Base-by-base conservation (phyloP, 805 yeast species). In the Scheffersomyces coipomensis region DNA sequence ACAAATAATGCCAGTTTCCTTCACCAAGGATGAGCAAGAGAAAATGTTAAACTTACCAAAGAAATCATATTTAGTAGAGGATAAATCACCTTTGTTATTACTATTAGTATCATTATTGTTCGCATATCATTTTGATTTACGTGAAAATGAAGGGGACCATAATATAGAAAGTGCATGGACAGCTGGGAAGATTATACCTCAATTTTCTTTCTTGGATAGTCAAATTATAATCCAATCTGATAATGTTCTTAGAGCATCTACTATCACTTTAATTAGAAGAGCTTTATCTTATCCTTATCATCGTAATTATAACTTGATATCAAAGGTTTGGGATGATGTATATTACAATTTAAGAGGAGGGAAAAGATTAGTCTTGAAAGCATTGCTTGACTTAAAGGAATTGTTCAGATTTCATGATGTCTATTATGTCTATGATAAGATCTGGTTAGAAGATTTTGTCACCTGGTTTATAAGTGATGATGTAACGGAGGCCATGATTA, bases 101-200 rank as follows among this genome's bases (percentile, higher is more conserved):
- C 72, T 86, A 0, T 58, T 91, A 1, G 55, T 88, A 0, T 78
- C 86, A 17, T 46, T 90, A 1, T 48, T 93, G 15, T 93, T 85
- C 60, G 80, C 85, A 1, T 85, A 80, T 49, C 75, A 77, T 38
- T 89, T 83, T 56, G 97, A 93, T 46, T 61, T 75, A 35, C 66
- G 97, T 26, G 84, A 85, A 38, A 88, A 83, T 26, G 79, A 77
- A 52, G 83, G 83, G 10, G 83, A 78, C 15, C 77, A 79, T 37
- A 88, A 79, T 13, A 80, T 86, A 4, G 99, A 93, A 60, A 85
- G 95, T 41, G 88, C 95, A 0, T 93, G 99, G 99, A 82, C 91
- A 0, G 75, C 93, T 4, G 99, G 99, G 1, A 89, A 85, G 49
- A 51, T 93, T 17, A 66, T 81, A 0, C 96, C 98, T 1, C 93